Evolutionary conservation across 768 basidiomycete species (phyloP).

Genomic region (Calocera viscosa): DNA sequence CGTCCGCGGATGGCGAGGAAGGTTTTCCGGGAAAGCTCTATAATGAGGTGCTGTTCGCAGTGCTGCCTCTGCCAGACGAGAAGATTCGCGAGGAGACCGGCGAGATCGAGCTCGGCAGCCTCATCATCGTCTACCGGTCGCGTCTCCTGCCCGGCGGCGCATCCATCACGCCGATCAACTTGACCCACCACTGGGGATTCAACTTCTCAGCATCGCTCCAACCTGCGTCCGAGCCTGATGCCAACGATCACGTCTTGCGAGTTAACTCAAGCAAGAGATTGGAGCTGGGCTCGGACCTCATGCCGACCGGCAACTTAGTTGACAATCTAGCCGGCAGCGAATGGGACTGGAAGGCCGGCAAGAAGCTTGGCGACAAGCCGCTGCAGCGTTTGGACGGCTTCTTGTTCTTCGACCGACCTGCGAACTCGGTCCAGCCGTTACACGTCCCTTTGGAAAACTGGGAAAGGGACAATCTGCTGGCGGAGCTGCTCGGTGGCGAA

Average conservation of each 20-base stretch:
- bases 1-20: conserved; percentile 54
- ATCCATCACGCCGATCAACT: conserved; percentile 55
- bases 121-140: conserved; percentile 56
- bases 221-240: conserved; percentile 33
- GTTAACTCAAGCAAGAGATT: background rate
- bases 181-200: conserved; percentile 80
- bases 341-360: conserved; percentile 2
- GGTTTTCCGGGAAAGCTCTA: conserved; percentile 53
- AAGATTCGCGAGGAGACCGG: conserved; percentile 19
- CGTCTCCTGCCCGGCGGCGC: conserved; percentile 31
- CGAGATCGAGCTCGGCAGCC: conserved; percentile 44
- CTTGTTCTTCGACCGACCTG: background rate
- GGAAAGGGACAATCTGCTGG: conserved; percentile 9
- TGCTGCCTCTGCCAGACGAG: conserved; percentile 20
- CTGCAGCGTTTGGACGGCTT: background rate
- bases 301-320: conserved; percentile 31
- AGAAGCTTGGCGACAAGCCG: background rate
- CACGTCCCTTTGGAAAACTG: conserved; percentile 11
- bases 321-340: conserved; percentile 25
- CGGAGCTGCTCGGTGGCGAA: conserved; percentile 55
- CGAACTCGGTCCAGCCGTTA: background rate
- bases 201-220: conserved; percentile 60
- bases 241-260: conserved; percentile 26
- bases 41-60: conserved; percentile 42
- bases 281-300: background rate